Conservation (phyloP, 768 basidiomycete genomes). For the Leccinum incarnatum region DNA sequence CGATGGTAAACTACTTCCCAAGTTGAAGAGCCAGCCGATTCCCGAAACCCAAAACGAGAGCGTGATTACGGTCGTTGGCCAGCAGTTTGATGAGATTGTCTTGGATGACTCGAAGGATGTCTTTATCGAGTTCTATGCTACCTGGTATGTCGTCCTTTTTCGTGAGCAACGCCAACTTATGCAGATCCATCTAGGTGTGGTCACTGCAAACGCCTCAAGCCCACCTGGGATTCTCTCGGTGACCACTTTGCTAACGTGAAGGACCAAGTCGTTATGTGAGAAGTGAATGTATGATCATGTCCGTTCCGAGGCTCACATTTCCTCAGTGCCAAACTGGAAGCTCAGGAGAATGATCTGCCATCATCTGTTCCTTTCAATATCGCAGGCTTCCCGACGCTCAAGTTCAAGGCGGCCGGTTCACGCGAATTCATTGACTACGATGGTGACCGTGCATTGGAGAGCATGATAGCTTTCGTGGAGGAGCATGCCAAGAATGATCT, state of each 20-base stretch:
- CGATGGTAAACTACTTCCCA: conserved; percentile 71
- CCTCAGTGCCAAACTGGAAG: conserved; percentile 89
- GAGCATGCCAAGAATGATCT: conserved; percentile 76
- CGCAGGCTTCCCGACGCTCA: conserved; percentile 89
- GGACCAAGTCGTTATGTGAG: conserved; percentile 76
- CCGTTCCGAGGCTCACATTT: conserved; percentile 9
- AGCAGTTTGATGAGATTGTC: conserved; percentile 84
- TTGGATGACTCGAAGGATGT: conserved; percentile 90
- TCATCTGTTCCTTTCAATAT: conserved; percentile 84
- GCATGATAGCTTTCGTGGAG: conserved; percentile 79
- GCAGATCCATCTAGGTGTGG: conserved; percentile 59
- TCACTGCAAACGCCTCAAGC: conserved; percentile 96
- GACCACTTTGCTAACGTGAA: conserved; percentile 77
- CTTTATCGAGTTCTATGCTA: conserved; percentile 95
- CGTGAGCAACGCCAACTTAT: not conserved
- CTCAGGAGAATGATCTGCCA: conserved; percentile 94
- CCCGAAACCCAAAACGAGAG: conserved; percentile 80
- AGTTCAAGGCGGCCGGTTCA: conserved; percentile 91
- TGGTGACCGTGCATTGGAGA: conserved; percentile 88
- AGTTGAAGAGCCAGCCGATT: conserved; percentile 87
- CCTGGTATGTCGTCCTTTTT: conserved; percentile 63
- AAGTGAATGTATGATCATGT: conserved; percentile 15
- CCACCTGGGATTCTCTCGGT: conserved; percentile 88
- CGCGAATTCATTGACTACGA: conserved; percentile 89
- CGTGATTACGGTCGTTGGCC: conserved; percentile 81